Percentiles rank a stretch among this genome's conserved stretches.
Conservation (phyloP, 257 asterid genomes). For the Osmanthus fragrans region DNA sequence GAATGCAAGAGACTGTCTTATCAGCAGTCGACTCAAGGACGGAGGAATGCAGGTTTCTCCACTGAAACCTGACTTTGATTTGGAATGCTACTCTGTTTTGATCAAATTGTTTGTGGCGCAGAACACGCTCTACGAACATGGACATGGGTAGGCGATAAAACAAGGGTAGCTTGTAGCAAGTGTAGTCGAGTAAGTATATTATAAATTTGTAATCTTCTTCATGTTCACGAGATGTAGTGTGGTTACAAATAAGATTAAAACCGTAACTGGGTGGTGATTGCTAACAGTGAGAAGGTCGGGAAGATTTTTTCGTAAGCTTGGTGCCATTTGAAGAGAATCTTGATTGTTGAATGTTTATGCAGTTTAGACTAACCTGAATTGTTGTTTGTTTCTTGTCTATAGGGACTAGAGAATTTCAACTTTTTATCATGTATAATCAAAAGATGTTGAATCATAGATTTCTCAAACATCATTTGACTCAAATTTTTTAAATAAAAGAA, state of each 20-base stretch:
- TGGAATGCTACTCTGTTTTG: constrained; percentile 26
- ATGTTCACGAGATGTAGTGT: constrained; percentile 11
- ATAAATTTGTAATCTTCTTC: neutral
- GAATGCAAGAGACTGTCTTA: constrained; percentile 12
- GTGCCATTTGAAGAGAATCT: constrained; percentile 13
- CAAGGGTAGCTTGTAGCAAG: constrained; percentile 34
- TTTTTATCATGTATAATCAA: too few species aligned
- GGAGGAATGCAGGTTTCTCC: constrained; percentile 29
- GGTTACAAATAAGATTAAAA: constrained; percentile 19
- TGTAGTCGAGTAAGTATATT: constrained; percentile 31
- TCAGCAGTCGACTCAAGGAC: constrained; percentile 20
- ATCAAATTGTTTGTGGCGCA: constrained; percentile 28
- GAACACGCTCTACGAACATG: constrained; percentile 21
- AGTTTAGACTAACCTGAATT: neutral
- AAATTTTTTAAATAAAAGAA: too few species aligned
- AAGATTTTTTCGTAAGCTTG: neutral
- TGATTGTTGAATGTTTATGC: neutral
- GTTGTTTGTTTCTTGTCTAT: neutral
- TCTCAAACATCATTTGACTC: too few species aligned
- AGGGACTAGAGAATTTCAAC: too few species aligned
- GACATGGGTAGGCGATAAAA: constrained; percentile 28
- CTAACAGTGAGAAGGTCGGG: constrained; percentile 10
- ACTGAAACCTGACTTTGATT: constrained; percentile 38
- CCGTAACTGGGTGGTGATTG: constrained; percentile 9
- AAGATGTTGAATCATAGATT: too few species aligned